Evolutionary conservation across 192 early-diverging fungal genomes (phyloP), one percentile per base, ranked within the genome.

Genomic region (Dissophora ornata): DNA sequence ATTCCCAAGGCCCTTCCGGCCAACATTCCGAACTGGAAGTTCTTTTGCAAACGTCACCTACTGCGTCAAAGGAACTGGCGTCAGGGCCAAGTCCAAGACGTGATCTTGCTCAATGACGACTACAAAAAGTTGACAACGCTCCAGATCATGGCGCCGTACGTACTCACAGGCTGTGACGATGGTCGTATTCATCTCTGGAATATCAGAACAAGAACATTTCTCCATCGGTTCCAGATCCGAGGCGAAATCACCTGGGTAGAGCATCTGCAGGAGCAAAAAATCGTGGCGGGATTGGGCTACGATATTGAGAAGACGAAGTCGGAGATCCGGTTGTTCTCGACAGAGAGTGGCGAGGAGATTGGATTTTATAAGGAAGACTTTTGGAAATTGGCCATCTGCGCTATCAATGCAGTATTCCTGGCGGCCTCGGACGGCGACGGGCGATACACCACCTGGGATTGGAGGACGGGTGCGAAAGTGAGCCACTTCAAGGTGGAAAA

Each of bases 171-270:
- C 16, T 75, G 62, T 24, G 56, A 65, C 22, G 71, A 75, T 41
- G 71, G 71, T 9, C 57, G 71, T 0, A 44, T 75, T 25, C 71
- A 75, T 24, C 34, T 75, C 4, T 75, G 71, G 71, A 75, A 75
- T 41, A 55, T 75, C 42, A 75, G 51, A n/a, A 61, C 71, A 4
- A 50, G 57, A 22, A 47, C 28, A 25, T 25, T 75, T 11, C 62
- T 67, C 25, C 62, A 75, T 38, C 32, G 62, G 19, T 75, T 75
- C 34, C 71, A 75, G 50, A 47, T 75, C 71, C 34, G 38, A 3
- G 71, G 71, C 5, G 71, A 75, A 40, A 75, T 75, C 21, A 75
- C 71, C 2, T 75, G 71, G 71, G 71, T 75, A 41, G 71, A 75
- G 48, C 63, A 75, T 67, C 49, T 75, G 0, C 71, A 75, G 26